A percentile compares a stretch with the other conserved stretches of the same genome.
Evolutionary conservation across 2,329 filamentous ascomycete species (phyloP).

Genomic region (Alternaria panax): DNA sequence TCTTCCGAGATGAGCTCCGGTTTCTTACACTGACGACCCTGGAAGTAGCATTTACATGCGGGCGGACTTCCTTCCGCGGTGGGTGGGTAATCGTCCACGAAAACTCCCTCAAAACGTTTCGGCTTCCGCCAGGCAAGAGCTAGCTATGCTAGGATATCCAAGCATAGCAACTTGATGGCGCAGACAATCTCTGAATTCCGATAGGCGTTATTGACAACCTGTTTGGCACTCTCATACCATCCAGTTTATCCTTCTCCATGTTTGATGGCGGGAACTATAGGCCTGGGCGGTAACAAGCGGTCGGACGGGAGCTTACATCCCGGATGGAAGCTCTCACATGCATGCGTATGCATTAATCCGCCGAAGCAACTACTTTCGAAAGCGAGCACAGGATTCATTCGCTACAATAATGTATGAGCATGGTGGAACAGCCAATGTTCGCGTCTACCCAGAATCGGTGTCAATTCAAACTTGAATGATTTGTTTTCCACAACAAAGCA

Average conservation of each 20-base stretch:
- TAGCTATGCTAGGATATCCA: background rate
- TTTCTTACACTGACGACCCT: background rate
- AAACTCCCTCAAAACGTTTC: background rate
- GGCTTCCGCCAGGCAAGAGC: background rate
- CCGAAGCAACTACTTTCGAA: background rate
- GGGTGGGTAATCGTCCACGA: background rate
- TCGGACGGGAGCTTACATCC: background rate
- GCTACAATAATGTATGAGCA: background rate
- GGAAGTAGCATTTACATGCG: background rate
- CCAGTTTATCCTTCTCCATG: background rate
- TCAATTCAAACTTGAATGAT: background rate
- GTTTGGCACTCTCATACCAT: background rate
- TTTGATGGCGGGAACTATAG: slow-evolving; percentile 8
- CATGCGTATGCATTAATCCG: slow-evolving; percentile 1
- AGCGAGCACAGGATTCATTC: background rate
- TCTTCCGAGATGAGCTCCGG: too few species aligned
- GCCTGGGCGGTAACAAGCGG: background rate
- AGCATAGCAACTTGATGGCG: slow-evolving; percentile 1
- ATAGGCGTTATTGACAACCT: slow-evolving; percentile 13
- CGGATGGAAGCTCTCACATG: background rate
- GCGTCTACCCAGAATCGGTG: background rate
- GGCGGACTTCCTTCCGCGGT: background rate
- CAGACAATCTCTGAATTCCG: slow-evolving; percentile 8
- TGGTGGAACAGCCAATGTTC: background rate
- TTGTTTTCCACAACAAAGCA: slow-evolving; percentile 1